Base-by-base conservation (phyloP, 352 stramenopile species). In the Phytopythium sindhum region DNA sequence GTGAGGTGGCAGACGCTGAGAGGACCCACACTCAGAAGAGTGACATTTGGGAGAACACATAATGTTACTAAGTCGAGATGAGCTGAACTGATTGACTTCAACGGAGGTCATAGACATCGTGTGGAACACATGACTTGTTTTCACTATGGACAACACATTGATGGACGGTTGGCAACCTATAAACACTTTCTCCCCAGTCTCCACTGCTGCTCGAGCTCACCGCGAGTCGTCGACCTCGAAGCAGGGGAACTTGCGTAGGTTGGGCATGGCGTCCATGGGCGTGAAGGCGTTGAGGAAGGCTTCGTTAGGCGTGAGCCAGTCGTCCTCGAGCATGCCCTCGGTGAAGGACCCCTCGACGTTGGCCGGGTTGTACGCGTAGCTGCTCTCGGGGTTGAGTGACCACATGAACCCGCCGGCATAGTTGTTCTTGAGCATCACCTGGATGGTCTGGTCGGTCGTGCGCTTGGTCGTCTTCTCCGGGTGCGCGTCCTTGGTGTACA, bases 321-420 rank as follows among this genome's bases (percentile, higher is more conserved):
- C 86, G 62, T 90, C 78, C n/a, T 73, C 56, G 5, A 94, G 70
- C 56, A 94, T 68, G 3, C 86, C 86, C 69, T 94, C 86, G 0
- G 76, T 88, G 65, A 87, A 92, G 28, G 75, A 59, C 5, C 83
- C 82, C 50, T 81, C 65, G 10, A 64, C 70, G 60, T 80, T 77
- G 23, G 77, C 80, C 24, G 82, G 81, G 65, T 91, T 92, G 70
- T 90, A 92, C 58, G 87, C 65, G 69, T 93, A 93, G 15, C 73
- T 74, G 29, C 77, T 89, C 65, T 93, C 85, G 10, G 85, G 85
- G 59, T 93, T 93, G 33, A 93, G 75, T 19, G 80, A 90, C 84
- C 84, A 93, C 80, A 93, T 90, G 69, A 91, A 93, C 3, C 82
- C 84, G 17, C 84, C 84, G 0, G 79, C 77, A 52, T 90, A 93